Conservation (phyloP, 352 stramenopile genomes). For the Globisporangium viniferum region DNA sequence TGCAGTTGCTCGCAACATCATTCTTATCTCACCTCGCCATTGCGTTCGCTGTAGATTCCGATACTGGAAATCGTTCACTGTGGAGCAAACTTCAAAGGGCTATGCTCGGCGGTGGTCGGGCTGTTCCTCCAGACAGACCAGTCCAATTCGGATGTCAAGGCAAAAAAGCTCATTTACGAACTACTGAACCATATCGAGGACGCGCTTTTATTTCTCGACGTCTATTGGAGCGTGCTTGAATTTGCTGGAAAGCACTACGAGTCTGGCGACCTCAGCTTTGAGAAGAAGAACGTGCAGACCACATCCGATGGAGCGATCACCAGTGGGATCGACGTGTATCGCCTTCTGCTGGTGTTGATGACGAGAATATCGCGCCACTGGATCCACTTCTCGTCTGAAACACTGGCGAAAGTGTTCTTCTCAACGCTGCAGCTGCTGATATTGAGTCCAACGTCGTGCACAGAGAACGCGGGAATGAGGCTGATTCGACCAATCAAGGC, state of each 20-base stretch:
- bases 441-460: conserved; percentile 26
- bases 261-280: conserved; percentile 25
- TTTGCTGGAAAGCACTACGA: conserved; percentile 30
- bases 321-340: conserved; percentile 35
- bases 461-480: conserved; percentile 24
- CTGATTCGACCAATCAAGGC: conserved; percentile 24
- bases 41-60: conserved; percentile 31
- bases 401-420: conserved; percentile 34
- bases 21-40: not conserved
- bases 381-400: conserved; percentile 52
- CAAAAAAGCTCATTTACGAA: conserved; percentile 36
- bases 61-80: conserved; percentile 54
- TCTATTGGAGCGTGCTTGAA: conserved; percentile 51
- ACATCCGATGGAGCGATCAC: conserved; percentile 5
- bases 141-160: conserved; percentile 6
- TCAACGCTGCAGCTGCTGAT: conserved; percentile 46
- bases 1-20: too few species aligned
- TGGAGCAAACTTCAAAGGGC: conserved; percentile 26
- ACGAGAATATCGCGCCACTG: conserved; percentile 37
- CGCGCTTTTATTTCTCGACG: conserved; percentile 37
- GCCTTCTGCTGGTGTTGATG: conserved; percentile 39
- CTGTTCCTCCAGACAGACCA: conserved; percentile 32
- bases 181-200: conserved; percentile 48
- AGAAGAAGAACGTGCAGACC: conserved; percentile 18
- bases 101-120: conserved; percentile 26